A percentile compares a stretch with the other conserved stretches of the same genome.
phyloP scores from a whole-genome alignment of 257 asterid species.

The Penstemon barbatus region DNA sequence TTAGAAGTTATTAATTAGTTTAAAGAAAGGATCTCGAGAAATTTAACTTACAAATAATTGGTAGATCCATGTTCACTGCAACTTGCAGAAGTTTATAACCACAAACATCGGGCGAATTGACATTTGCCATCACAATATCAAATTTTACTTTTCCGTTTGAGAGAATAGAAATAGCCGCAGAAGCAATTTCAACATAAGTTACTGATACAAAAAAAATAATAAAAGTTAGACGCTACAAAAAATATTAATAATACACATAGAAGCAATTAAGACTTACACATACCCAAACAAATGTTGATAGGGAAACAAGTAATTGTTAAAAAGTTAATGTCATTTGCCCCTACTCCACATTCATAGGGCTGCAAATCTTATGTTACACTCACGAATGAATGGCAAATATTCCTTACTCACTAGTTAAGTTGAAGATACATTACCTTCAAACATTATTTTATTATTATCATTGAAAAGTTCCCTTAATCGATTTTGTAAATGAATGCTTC shows the following conservation, averaged over 20 bases:
- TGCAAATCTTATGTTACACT: background rate
- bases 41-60: constrained; percentile 36
- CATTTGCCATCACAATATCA: constrained; percentile 40
- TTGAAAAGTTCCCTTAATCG: no score
- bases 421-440: no score
- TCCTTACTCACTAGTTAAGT: no score
- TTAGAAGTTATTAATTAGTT: no score
- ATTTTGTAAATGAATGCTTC: no score
- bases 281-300: background rate
- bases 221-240: background rate
- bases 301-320: background rate
- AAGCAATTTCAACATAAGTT: constrained; percentile 14
- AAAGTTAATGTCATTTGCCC: no score
- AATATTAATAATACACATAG: background rate
- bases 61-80: constrained; percentile 34
- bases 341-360: background rate
- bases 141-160: constrained; percentile 32
- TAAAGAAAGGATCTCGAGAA: background rate
- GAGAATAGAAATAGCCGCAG: constrained; percentile 15
- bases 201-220: background rate
- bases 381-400: background rate
- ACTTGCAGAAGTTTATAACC: constrained; percentile 41
- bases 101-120: constrained; percentile 45
- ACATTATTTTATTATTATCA: no score
- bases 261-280: no score